Conservation (phyloP, 768 basidiomycete species). For the Phallus indusiatus region DNA sequence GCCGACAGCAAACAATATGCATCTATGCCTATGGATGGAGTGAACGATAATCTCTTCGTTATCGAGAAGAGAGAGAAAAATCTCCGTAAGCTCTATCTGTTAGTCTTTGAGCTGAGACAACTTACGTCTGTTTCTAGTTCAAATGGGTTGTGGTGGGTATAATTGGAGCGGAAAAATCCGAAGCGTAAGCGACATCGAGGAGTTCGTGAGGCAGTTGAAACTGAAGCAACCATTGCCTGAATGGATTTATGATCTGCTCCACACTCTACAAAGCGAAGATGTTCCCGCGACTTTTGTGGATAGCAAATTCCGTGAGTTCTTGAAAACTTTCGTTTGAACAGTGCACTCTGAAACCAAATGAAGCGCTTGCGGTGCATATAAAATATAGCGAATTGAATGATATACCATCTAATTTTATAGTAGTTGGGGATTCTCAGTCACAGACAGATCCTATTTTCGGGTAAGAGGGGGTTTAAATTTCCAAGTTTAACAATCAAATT, state of each 20-base stretch:
- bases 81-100: neutral
- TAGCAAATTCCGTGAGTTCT: neutral
- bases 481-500: no score
- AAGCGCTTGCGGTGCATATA: no score
- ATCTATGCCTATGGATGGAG: conserved; percentile 1
- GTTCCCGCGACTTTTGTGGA: neutral
- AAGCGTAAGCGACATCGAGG: no score
- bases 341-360: no score
- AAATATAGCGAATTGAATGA: no score
- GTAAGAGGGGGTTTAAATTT: no score
- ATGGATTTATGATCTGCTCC: neutral
- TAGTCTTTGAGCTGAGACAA: neutral
- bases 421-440: no score
- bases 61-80: conserved; percentile 6
- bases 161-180: no score
- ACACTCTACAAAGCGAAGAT: neutral
- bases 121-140: neutral
- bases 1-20: neutral
- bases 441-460: no score
- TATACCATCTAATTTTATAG: no score
- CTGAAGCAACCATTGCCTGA: neutral
- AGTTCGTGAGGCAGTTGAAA: neutral
- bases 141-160: conserved; percentile 8
- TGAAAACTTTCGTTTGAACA: no score
- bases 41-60: conserved; percentile 5